Percentiles rank a stretch among this genome's conserved stretches.
Conservation (phyloP, 2,329 filamentous ascomycete genomes). For the Verticillium dahliae region DNA sequence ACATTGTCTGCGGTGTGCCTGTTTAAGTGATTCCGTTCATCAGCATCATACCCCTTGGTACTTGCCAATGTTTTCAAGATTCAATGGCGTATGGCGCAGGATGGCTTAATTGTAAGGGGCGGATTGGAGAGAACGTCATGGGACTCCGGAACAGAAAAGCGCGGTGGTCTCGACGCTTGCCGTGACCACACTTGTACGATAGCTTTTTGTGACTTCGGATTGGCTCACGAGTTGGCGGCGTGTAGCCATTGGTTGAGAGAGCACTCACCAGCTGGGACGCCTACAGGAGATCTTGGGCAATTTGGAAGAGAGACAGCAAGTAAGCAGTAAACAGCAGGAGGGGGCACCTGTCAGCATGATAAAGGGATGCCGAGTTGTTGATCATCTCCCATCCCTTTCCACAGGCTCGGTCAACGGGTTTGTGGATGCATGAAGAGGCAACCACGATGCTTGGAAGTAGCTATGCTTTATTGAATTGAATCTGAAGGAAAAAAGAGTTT, state of each 20-base stretch:
- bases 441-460: neutral
- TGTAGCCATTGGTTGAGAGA: neutral
- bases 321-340: neutral
- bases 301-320: neutral
- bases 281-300: neutral
- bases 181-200: neutral
- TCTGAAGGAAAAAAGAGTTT: too few species aligned
- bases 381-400: neutral
- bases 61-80: neutral
- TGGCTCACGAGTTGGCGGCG: neutral
- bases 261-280: neutral
- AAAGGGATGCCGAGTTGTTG: neutral
- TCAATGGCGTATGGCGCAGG: neutral
- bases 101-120: neutral
- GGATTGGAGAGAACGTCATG: neutral
- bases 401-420: neutral
- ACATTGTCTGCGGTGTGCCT: neutral
- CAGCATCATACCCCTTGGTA: neutral
- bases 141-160: neutral
- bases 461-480: neutral
- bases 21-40: neutral
- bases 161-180: neutral
- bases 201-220: neutral
- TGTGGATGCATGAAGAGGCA: neutral
- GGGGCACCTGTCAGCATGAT: neutral